Percentiles rank a stretch among this genome's conserved stretches.
These are phyloP conservation scores for Chaetoscypha palmicola DNA, from an alignment of 2,329 filamentous ascomycete genomes.

Conservation along the genomic window DNA sequence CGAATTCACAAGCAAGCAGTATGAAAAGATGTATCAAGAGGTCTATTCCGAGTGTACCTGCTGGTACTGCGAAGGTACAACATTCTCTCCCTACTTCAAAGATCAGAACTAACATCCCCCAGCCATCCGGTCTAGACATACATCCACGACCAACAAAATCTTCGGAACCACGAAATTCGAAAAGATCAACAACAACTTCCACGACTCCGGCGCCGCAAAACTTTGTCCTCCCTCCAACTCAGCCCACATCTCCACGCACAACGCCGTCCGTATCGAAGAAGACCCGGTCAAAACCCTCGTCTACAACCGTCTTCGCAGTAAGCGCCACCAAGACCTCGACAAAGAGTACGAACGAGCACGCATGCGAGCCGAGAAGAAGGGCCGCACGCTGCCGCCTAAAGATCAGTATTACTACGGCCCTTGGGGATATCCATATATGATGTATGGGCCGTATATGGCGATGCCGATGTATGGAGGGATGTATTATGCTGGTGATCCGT, in stretches of 20 bases:
- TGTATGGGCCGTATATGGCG: constrained; percentile 42
- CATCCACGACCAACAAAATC: constrained; percentile 39
- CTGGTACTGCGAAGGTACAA: constrained; percentile 86
- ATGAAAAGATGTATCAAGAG: constrained; percentile 56
- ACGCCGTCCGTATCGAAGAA: constrained; percentile 44
- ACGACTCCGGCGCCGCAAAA: constrained; percentile 41
- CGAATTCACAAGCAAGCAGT: constrained; percentile 64
- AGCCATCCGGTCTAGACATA: constrained; percentile 51
- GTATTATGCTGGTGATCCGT: constrained; percentile 41
- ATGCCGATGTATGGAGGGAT: constrained; percentile 36
- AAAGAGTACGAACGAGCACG: constrained; percentile 49
- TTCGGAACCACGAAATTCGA: constrained; percentile 41
- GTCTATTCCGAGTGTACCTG: constrained; percentile 74
- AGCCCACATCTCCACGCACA: constrained; percentile 69
- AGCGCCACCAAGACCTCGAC: constrained; percentile 39
- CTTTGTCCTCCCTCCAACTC: constrained; percentile 50
- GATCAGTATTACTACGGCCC: constrained; percentile 39
- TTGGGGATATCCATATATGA: constrained; percentile 45
- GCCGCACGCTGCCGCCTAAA: constrained; percentile 40
- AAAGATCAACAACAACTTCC: constrained; percentile 40
- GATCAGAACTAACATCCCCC: too few species aligned
- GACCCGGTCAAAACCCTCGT: constrained; percentile 21
- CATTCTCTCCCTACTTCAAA: too few species aligned
- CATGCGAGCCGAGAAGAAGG: constrained; percentile 43
- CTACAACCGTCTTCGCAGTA: constrained; percentile 24